Percentiles rank a stretch among this genome's conserved stretches.
Conservation (phyloP, 805 yeast genomes). For the Pichia pseudocactophila region DNA sequence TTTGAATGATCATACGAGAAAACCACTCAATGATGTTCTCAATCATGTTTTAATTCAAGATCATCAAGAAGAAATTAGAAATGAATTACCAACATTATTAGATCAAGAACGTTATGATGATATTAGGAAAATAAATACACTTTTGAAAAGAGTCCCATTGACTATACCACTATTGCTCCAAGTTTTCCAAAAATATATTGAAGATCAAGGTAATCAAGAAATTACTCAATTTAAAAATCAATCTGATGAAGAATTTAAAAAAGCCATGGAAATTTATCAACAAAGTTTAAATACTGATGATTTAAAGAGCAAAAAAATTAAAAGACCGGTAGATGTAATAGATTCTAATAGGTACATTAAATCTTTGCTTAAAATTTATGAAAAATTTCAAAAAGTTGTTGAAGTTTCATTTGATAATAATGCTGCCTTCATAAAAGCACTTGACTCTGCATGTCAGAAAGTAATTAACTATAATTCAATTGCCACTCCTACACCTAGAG, state of each 20-base stretch:
- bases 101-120: constrained; percentile 66
- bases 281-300: neutral
- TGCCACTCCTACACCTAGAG: constrained; percentile 57
- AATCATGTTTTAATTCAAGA: constrained; percentile 69
- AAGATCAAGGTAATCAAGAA: constrained; percentile 51
- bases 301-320: constrained; percentile 3
- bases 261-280: constrained; percentile 1
- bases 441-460: constrained; percentile 80
- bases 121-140: constrained; percentile 64
- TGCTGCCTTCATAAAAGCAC: constrained; percentile 72
- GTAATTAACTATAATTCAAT: constrained; percentile 77
- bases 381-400: constrained; percentile 58
- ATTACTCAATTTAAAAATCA: constrained; percentile 44
- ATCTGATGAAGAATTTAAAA: constrained; percentile 13
- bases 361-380: constrained; percentile 61
- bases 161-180: constrained; percentile 73
- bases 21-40: constrained; percentile 64
- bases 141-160: constrained; percentile 69
- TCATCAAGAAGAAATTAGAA: constrained; percentile 68
- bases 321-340: constrained; percentile 7
- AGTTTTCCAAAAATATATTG: constrained; percentile 64
- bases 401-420: constrained; percentile 59
- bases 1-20: constrained; percentile 79
- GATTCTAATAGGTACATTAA: constrained; percentile 78
- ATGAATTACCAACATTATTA: constrained; percentile 66